Evolutionary conservation across 2,329 filamentous ascomycete species (phyloP).

Genomic region (Exophiala bonariae): DNA sequence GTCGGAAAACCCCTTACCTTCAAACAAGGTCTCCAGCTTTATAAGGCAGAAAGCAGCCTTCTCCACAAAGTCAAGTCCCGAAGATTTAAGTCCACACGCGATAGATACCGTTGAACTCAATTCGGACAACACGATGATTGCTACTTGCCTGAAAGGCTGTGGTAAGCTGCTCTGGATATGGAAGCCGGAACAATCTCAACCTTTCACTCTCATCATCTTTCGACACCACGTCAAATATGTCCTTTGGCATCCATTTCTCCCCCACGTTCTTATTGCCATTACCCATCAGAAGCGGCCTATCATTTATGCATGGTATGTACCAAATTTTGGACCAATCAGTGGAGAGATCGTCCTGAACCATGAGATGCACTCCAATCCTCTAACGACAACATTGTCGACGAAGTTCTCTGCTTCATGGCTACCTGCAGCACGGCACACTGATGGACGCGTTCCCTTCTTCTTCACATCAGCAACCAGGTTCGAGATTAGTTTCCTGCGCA

Average conservation of each 20-base stretch:
- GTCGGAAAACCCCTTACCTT: neutral
- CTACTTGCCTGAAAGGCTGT: slow-evolving; percentile 13
- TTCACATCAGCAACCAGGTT: neutral
- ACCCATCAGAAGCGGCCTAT: slow-evolving; percentile 13
- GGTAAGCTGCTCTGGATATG: slow-evolving; percentile 23
- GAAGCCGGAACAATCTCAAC: slow-evolving; percentile 6
- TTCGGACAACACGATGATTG: slow-evolving; percentile 15
- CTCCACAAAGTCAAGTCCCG: slow-evolving; percentile 5
- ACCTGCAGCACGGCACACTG: neutral
- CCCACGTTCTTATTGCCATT: slow-evolving; percentile 20
- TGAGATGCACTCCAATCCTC: slow-evolving; percentile 8
- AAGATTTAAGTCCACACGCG: slow-evolving; percentile 2
- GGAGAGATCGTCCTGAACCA: neutral
- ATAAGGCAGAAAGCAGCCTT: slow-evolving; percentile 15
- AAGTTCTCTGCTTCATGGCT: slow-evolving; percentile 19
- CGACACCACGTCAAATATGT: slow-evolving; percentile 16
- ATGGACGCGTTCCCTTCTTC: slow-evolving; percentile 1
- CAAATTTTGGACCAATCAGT: slow-evolving; percentile 7
- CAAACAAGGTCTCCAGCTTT: slow-evolving; percentile 5
- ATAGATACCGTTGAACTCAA: slow-evolving; percentile 18
- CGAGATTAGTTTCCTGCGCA: neutral
- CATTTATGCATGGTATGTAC: slow-evolving; percentile 21
- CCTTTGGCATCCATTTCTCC: slow-evolving; percentile 19
- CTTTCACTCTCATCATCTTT: slow-evolving; percentile 18
- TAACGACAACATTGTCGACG: neutral